Conservation (phyloP, 805 yeast genomes). For the Yamadazyma kitorensis region DNA sequence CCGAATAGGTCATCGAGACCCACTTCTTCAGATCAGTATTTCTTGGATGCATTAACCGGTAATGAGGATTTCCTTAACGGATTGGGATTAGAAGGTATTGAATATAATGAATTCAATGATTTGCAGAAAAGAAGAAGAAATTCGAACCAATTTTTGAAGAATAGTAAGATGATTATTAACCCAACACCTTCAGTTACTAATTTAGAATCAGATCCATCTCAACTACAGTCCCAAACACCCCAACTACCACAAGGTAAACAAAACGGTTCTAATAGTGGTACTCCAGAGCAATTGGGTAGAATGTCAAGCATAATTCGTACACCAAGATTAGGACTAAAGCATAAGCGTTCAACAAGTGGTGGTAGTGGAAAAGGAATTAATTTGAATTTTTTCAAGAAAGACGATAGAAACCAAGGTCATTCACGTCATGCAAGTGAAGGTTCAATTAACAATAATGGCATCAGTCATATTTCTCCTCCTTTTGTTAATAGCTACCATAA, state of each 20-base stretch:
- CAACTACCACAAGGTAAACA: no score
- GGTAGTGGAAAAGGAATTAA: constrained; percentile 27
- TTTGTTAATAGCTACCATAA: constrained; percentile 38
- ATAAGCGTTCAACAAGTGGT: constrained; percentile 40
- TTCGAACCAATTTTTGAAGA: constrained; percentile 5
- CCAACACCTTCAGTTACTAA: constrained; percentile 36
- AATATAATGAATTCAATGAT: constrained; percentile 17
- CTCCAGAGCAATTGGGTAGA: constrained; percentile 15
- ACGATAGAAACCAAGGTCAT: constrained; percentile 31
- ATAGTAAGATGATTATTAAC: constrained; percentile 10
- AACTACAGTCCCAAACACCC: constrained; percentile 4
- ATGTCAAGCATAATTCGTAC: constrained; percentile 27
- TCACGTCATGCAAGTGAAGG: constrained; percentile 41
- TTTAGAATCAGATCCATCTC: constrained; percentile 27
- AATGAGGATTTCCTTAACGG: constrained; percentile 29
- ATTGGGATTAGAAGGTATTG: constrained; percentile 38
- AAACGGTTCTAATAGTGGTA: constrained; percentile 13
- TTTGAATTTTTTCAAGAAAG: constrained; percentile 32
- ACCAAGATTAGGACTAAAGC: constrained; percentile 34
- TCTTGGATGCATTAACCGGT: constrained; percentile 11
- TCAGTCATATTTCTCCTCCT: constrained; percentile 39
- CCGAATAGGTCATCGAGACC: constrained; percentile 6
- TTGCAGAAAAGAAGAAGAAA: constrained; percentile 4
- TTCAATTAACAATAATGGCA: constrained; percentile 23
- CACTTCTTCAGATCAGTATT: constrained; percentile 9